Base-by-base conservation (phyloP, 176 grass and related monocot species). In the Musa schizocarpa region DNA sequence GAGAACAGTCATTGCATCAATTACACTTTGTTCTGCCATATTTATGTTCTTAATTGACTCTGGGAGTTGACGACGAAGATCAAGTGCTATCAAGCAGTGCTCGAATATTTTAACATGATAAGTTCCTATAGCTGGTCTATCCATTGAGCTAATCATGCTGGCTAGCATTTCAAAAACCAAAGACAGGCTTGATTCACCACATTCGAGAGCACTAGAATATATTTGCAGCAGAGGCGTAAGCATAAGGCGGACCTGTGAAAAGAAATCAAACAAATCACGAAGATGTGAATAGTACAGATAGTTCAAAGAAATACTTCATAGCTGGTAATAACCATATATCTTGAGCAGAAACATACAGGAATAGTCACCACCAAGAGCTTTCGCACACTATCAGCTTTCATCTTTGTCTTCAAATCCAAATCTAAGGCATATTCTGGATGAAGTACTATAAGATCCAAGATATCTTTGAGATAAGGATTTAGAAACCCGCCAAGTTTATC, bases 41-140 rank as follows among this genome's bases (percentile, higher is more conserved):
- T 87, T 77, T 83, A 91, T 77, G 77, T 91, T 84, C 78, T 91
- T 91, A 65, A 93, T 77, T 52, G 76, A 83, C 13, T 87, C 77
- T 75, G 85, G 86, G 55, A 58, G 50, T 67, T 93, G 82, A 53
- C 75, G 90, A 58, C 90, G 90, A 69, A 93, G 80, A 87, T 98
- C 90, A 73, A 98, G 88, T 16, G 90, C 83, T 57, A 34, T 66
- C 80, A 98, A 80, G 81, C 94, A 98, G 65, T 88, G 90, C 56
- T 89, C 88, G 85, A 87, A 98, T 76, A 98, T 82, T 82, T 89
- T 98, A 3, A 75, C 57, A 80, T 98, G 90, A 77, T 93, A 91
- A 70, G 81, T 91, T 86, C 83, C 84, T 78, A 98, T 69, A 81
- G 94, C 81, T 77, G 63, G 51, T 52, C 88, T 83, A 67, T 97